These are phyloP conservation scores for Candida neerlandica DNA, from an alignment of 1,139 yeast genomes.

Conservation along the genomic window DNA sequence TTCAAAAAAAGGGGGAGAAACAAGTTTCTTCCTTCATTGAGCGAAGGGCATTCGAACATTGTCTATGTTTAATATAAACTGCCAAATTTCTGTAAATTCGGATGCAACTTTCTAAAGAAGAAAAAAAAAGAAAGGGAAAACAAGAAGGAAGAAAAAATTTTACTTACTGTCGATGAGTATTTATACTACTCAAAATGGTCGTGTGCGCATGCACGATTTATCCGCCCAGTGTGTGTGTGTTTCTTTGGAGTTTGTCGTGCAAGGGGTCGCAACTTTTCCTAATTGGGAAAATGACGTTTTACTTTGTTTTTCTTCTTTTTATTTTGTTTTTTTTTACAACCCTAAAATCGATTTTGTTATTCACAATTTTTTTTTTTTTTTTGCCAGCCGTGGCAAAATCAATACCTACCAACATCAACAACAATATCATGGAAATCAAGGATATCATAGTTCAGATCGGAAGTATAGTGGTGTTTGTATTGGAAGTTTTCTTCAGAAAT, in stretches of 20 bases:
- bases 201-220: background rate
- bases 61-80: conserved; percentile 22
- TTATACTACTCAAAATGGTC: conserved; percentile 2
- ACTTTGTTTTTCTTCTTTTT: background rate
- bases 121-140: conserved; percentile 17
- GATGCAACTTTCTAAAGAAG: conserved; percentile 43
- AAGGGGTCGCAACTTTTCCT: background rate
- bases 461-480: conserved; percentile 16
- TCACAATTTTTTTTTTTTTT: background rate
- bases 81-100: conserved; percentile 37
- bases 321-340: background rate
- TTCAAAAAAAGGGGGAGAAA: conserved; percentile 11
- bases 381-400: background rate
- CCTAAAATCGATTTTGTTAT: background rate
- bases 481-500: conserved; percentile 20
- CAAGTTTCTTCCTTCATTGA: conserved; percentile 14
- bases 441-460: conserved; percentile 19
- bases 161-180: conserved; percentile 1
- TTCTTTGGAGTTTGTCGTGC: background rate
- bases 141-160: conserved; percentile 9
- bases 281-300: background rate
- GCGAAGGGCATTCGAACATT: conserved; percentile 10
- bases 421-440: conserved; percentile 14
- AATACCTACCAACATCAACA: background rate
- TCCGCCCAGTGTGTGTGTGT: background rate